Conservation (phyloP, 306 rosid genomes). For the Medicago ruthenica region DNA sequence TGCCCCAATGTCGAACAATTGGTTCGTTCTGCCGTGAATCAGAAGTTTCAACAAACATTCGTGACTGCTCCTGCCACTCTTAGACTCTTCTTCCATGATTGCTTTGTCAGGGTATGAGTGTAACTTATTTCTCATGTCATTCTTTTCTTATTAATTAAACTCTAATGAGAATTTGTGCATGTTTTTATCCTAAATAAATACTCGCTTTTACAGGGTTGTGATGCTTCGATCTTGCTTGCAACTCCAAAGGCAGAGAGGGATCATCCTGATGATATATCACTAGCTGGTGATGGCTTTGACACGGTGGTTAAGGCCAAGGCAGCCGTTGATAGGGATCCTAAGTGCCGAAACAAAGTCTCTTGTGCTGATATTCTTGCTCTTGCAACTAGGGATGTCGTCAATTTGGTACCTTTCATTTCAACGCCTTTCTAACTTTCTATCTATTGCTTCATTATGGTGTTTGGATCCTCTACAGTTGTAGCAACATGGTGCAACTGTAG, state of each 20-base stretch:
- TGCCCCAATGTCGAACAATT: conserved; percentile 80
- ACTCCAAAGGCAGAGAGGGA: conserved; percentile 77
- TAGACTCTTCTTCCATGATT: conserved; percentile 91
- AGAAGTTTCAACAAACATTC: conserved; percentile 67
- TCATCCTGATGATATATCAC: conserved; percentile 68
- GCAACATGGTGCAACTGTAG: no score
- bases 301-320: conserved; percentile 84
- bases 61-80: conserved; percentile 92
- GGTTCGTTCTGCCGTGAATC: conserved; percentile 67
- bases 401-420: conserved; percentile 56
- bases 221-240: conserved; percentile 73
- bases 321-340: conserved; percentile 64
- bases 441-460: no score
- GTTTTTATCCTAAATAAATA: neutral
- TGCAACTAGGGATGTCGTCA: conserved; percentile 84
- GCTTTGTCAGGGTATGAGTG: conserved; percentile 72
- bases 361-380: conserved; percentile 93
- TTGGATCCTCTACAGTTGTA: no score
- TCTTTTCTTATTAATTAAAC: neutral
- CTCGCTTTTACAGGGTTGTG: conserved; percentile 72
- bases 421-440: no score
- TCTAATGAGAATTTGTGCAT: neutral
- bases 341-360: conserved; percentile 76
- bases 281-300: conserved; percentile 95
- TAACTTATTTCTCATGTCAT: neutral